A percentile compares a stretch with the other conserved stretches of the same genome.
phyloP scores from a whole-genome alignment of 345 rosid species.

The Acer saccharum region DNA sequence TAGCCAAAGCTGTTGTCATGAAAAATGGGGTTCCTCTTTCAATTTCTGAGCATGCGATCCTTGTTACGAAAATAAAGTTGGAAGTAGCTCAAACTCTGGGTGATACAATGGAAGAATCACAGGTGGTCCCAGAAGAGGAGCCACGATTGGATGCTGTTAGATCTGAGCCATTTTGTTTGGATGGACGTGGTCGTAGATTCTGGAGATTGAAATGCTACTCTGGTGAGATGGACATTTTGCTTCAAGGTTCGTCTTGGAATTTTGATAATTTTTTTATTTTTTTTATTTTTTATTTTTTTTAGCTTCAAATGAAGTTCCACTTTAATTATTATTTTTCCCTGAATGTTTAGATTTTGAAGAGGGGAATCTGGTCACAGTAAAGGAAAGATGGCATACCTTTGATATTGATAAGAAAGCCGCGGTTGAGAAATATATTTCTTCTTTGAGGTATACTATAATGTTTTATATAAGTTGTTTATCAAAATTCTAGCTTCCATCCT shows the following conservation, averaged over 20 bases:
- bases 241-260: slow-evolving; percentile 53
- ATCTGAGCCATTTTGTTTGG: slow-evolving; percentile 50
- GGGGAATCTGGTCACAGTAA: slow-evolving; percentile 29
- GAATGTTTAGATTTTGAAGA: slow-evolving; percentile 45
- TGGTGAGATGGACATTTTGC: slow-evolving; percentile 44
- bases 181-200: slow-evolving; percentile 49
- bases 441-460: slow-evolving; percentile 33
- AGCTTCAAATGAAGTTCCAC: background rate
- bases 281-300: too few species aligned
- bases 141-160: slow-evolving; percentile 64
- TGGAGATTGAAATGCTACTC: slow-evolving; percentile 60
- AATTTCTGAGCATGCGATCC: slow-evolving; percentile 45
- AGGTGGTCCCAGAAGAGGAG: slow-evolving; percentile 33
- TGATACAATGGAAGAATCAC: slow-evolving; percentile 28
- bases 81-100: slow-evolving; percentile 50
- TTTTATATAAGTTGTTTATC: too few species aligned
- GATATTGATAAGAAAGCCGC: slow-evolving; percentile 53
- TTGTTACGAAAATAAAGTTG: slow-evolving; percentile 45
- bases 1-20: slow-evolving; percentile 51
- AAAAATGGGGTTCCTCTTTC: slow-evolving; percentile 51
- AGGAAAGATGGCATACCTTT: slow-evolving; percentile 67
- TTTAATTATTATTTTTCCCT: background rate
- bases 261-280: too few species aligned
- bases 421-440: slow-evolving; percentile 57
- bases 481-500: too few species aligned